Percentiles rank a stretch among this genome's conserved stretches.
phyloP scores from a whole-genome alignment of 129 eudicot species.

The Apium graveolens region DNA sequence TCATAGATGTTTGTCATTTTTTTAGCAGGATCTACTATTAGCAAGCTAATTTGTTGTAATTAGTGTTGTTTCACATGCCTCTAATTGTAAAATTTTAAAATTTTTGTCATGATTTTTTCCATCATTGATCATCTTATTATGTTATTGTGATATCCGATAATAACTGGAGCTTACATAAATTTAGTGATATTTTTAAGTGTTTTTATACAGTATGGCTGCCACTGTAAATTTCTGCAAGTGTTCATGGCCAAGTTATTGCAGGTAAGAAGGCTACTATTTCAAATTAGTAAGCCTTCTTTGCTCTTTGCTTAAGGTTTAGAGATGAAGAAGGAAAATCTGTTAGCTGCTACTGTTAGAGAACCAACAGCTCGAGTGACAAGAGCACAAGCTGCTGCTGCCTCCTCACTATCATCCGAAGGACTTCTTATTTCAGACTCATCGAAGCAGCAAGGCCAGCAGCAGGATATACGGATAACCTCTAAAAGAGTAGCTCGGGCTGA shows the following conservation, averaged over 20 bases:
- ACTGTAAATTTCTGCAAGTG: background rate
- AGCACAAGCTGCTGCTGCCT: slow-evolving; percentile 55
- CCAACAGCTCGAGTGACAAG: slow-evolving; percentile 51
- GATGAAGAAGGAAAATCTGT: slow-evolving; percentile 35
- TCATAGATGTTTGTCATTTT: background rate
- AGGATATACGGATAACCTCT: slow-evolving; percentile 20
- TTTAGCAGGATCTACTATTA: background rate
- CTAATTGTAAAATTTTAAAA: background rate
- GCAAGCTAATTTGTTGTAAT: background rate
- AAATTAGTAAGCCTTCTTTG: slow-evolving; percentile 19
- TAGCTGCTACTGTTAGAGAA: slow-evolving; percentile 22
- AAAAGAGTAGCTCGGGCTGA: slow-evolving; percentile 46
- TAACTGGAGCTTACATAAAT: background rate
- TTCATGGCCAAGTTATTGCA: slow-evolving; percentile 19
- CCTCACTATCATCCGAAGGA: slow-evolving; percentile 19
- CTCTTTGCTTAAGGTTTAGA: slow-evolving; percentile 16
- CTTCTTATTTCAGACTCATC: slow-evolving; percentile 10
- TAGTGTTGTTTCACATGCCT: background rate
- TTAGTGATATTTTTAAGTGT: background rate
- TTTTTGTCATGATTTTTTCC: background rate
- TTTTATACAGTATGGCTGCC: background rate
- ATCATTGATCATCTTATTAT: background rate
- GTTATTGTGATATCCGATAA: background rate
- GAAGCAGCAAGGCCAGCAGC: slow-evolving; percentile 32
- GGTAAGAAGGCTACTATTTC: slow-evolving; percentile 22